phyloP scores from a whole-genome alignment of 2,329 filamentous ascomycete genomes.

The Lachnellula subtilissima region DNA sequence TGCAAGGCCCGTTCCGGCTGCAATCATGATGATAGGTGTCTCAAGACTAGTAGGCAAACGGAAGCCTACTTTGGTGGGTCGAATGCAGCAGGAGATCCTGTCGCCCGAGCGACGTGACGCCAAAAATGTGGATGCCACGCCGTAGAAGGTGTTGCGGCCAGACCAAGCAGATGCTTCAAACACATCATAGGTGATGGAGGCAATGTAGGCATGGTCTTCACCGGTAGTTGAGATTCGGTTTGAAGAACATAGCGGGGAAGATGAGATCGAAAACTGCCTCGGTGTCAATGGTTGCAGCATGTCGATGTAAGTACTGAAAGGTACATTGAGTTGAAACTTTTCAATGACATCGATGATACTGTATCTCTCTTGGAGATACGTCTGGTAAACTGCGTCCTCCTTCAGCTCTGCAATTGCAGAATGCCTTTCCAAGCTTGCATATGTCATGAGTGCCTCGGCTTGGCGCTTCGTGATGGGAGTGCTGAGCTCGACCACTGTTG shows the following conservation, averaged over 20 bases:
- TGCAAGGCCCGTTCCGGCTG: constrained; percentile 37
- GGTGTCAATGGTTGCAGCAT: background rate
- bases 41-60: constrained; percentile 23
- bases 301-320: constrained; percentile 1
- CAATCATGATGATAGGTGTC: constrained; percentile 31
- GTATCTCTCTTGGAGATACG: background rate
- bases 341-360: constrained; percentile 1
- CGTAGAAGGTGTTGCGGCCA: background rate
- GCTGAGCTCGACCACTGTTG: background rate
- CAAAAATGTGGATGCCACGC: constrained; percentile 59
- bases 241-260: background rate
- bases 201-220: background rate
- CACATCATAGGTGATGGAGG: background rate
- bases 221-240: background rate
- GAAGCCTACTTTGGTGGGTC: constrained; percentile 33
- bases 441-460: background rate
- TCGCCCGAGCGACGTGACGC: constrained; percentile 27
- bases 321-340: background rate
- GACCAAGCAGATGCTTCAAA: background rate
- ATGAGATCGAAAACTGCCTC: constrained; percentile 1
- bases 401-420: background rate
- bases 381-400: background rate
- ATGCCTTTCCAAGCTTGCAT: background rate
- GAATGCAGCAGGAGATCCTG: constrained; percentile 52
- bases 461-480: constrained; percentile 5